phyloP scores from a whole-genome alignment of 495 filamentous ascomycete species.

The Hyaloscypha bicolor region DNA sequence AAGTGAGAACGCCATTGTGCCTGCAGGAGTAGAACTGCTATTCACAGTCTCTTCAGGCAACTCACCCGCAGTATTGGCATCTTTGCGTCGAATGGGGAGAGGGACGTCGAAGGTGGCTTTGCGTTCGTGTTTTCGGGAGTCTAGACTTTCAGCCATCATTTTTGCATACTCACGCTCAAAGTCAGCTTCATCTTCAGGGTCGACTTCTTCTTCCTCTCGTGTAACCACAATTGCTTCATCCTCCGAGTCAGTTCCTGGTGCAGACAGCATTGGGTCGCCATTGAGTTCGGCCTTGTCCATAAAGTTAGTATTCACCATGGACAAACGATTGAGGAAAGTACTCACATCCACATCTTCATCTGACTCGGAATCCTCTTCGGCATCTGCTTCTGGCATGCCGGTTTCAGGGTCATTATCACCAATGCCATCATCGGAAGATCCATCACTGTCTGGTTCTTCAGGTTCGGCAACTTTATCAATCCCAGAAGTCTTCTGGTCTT shows the following conservation, averaged over 20 bases:
- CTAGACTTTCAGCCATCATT: slow-evolving; percentile 96
- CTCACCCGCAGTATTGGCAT: slow-evolving; percentile 51
- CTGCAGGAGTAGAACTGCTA: slow-evolving; percentile 46
- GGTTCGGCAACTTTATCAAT: slow-evolving; percentile 64
- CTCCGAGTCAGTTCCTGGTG: slow-evolving; percentile 60
- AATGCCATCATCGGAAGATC: slow-evolving; percentile 65
- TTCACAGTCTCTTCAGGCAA: slow-evolving; percentile 50
- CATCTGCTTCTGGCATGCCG: slow-evolving; percentile 39
- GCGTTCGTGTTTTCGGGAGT: slow-evolving; percentile 90
- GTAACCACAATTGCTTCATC: slow-evolving; percentile 92
- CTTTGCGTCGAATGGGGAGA: slow-evolving; percentile 79
- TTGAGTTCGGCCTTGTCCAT: slow-evolving; percentile 24
- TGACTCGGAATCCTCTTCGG: slow-evolving; percentile 53
- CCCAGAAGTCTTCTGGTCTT: slow-evolving; percentile 81
- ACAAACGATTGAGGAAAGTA: neutral
- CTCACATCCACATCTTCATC: slow-evolving; percentile 33
- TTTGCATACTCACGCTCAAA: slow-evolving; percentile 98
- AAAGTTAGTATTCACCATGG: slow-evolving; percentile 9
- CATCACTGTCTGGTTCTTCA: slow-evolving; percentile 68
- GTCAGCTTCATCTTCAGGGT: slow-evolving; percentile 93
- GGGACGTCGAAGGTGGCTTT: slow-evolving; percentile 94
- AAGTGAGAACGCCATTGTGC: slow-evolving; percentile 90
- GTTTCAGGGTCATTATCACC: slow-evolving; percentile 52
- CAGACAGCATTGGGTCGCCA: slow-evolving; percentile 52
- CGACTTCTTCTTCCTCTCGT: slow-evolving; percentile 83